Percentiles rank a stretch among this genome's conserved stretches.
Conservation (phyloP, 805 yeast species). For the Candida glaebosa region DNA sequence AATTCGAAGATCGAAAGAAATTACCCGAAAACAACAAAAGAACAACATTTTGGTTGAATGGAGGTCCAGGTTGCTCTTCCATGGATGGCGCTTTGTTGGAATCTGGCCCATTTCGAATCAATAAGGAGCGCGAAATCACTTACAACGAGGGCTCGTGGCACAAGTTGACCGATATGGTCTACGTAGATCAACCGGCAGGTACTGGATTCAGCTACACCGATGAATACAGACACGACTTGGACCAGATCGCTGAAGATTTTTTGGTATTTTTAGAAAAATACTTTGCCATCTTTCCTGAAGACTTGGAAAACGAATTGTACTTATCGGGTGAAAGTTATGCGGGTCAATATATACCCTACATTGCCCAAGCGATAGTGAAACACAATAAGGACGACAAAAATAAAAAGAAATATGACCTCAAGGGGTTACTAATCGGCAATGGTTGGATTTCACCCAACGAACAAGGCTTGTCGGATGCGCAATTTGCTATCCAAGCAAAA, state of each 20-base stretch:
- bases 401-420: constrained; percentile 38
- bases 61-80: constrained; percentile 98
- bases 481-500: constrained; percentile 60
- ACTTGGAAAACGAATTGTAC: constrained; percentile 56
- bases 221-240: constrained; percentile 51
- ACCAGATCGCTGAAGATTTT: constrained; percentile 59
- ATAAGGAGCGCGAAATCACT: constrained; percentile 37
- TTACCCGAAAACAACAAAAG: constrained; percentile 33
- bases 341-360: constrained; percentile 92
- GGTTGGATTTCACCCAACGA: constrained; percentile 91
- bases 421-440: constrained; percentile 79
- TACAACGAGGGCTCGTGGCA: constrained; percentile 82
- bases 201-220: constrained; percentile 80
- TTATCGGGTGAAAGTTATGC: constrained; percentile 96
- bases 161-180: constrained; percentile 70
- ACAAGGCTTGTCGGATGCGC: constrained; percentile 78
- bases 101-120: constrained; percentile 79
- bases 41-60: constrained; percentile 86
- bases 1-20: constrained; percentile 40
- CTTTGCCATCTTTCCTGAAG: constrained; percentile 71
- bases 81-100: constrained; percentile 97
- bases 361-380: constrained; percentile 60
- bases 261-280: constrained; percentile 62
- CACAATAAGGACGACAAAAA: constrained; percentile 30
- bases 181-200: constrained; percentile 93